Conservation (phyloP, 2,329 filamentous ascomycete species). For the Aureobasidium sp. region DNA sequence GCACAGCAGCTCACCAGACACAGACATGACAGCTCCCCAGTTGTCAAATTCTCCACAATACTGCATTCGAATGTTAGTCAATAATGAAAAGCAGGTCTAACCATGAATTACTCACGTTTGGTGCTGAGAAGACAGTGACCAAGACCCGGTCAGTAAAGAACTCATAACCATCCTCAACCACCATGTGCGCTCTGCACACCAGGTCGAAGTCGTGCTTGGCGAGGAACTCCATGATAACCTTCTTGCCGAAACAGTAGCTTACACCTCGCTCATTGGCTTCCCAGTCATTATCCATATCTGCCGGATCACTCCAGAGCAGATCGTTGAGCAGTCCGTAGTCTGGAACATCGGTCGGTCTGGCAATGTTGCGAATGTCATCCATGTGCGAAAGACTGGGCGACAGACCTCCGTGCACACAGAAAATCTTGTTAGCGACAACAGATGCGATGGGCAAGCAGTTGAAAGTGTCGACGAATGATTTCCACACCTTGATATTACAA, state of each 20-base stretch:
- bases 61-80: slow-evolving; percentile 38
- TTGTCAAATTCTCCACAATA: slow-evolving; percentile 99
- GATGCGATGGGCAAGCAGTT: slow-evolving; percentile 90
- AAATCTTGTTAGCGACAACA: slow-evolving; percentile 97
- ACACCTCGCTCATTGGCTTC: slow-evolving; percentile 95
- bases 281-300: slow-evolving; percentile 94
- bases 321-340: slow-evolving; percentile 95
- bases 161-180: slow-evolving; percentile 97
- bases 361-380: slow-evolving; percentile 97
- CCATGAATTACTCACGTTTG: slow-evolving; percentile 63
- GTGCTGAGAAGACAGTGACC: slow-evolving; percentile 95
- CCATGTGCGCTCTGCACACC: slow-evolving; percentile 96
- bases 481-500: slow-evolving; percentile 97
- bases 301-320: slow-evolving; percentile 92
- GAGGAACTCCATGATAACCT: slow-evolving; percentile 94
- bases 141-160: slow-evolving; percentile 94
- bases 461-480: slow-evolving; percentile 94
- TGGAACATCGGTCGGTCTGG: slow-evolving; percentile 89
- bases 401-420: slow-evolving; percentile 90
- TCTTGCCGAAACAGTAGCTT: slow-evolving; percentile 97
- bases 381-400: slow-evolving; percentile 90
- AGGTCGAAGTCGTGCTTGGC: slow-evolving; percentile 93
- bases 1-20: slow-evolving; percentile 85
- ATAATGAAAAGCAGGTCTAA: not conserved
- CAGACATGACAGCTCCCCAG: slow-evolving; percentile 98